Conservation (phyloP, 345 rosid genomes). For the Raphanus raphanistrum region DNA sequence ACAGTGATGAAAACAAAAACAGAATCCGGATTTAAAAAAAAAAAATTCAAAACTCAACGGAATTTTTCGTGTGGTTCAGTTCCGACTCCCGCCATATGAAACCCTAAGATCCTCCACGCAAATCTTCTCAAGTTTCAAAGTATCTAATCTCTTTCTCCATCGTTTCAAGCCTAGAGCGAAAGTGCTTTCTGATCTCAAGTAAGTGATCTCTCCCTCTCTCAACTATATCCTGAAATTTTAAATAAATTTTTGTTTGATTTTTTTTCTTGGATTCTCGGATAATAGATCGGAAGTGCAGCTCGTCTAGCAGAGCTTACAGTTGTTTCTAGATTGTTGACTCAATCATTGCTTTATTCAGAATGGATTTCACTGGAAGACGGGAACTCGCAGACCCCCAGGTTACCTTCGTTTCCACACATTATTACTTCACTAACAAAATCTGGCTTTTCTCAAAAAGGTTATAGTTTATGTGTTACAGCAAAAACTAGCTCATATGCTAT, state of each 20-base stretch:
- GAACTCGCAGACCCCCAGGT: conserved; percentile 94
- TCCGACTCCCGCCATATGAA: conserved; percentile 52
- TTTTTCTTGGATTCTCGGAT: background rate
- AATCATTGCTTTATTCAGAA: conserved; percentile 78
- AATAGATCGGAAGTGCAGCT: conserved; percentile 80
- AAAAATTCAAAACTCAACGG: background rate
- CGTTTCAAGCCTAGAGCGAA: conserved; percentile 26
- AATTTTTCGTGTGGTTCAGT: conserved; percentile 10
- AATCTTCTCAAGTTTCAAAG: conserved; percentile 19
- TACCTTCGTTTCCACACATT: conserved; percentile 2
- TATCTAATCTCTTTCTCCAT: background rate
- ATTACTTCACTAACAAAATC: background rate
- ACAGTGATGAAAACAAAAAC: conserved; percentile 5
- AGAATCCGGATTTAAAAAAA: conserved; percentile 23
- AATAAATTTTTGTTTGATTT: background rate
- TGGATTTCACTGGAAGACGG: conserved; percentile 88
- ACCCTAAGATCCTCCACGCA: background rate
- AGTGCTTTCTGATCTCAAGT: conserved; percentile 81
- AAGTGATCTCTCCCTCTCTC: conserved; percentile 30
- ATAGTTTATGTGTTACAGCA: conserved; percentile 56
- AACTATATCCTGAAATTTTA: background rate
- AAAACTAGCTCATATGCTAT: conserved; percentile 71
- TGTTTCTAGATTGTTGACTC: conserved; percentile 76
- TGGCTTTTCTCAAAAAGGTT: conserved; percentile 6
- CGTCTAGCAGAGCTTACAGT: conserved; percentile 45